Percentiles rank a stretch among this genome's conserved stretches.
Evolutionary conservation across 768 basidiomycete species (phyloP).

Genomic region (Pisolithus marmoratus): DNA sequence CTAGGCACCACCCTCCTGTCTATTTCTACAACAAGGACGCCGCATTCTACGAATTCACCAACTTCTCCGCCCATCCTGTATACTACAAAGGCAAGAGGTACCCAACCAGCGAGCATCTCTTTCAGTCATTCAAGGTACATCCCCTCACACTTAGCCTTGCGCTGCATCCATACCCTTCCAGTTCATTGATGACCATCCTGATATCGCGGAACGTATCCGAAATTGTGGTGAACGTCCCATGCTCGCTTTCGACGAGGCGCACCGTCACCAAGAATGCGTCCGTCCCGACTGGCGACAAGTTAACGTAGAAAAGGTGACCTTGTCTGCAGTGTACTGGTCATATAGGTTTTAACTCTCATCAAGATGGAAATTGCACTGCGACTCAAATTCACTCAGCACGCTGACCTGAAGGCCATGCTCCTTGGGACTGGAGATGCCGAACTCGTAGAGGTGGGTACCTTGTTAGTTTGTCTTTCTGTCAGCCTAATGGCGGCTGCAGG

Average conservation of each 20-base stretch:
- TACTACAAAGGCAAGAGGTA: slow-evolving; percentile 57
- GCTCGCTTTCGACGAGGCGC: slow-evolving; percentile 62
- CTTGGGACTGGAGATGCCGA: slow-evolving; percentile 61
- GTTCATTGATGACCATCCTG: slow-evolving; percentile 57
- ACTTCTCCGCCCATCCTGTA: slow-evolving; percentile 65
- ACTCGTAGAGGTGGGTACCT: slow-evolving; percentile 55
- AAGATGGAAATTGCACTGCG: slow-evolving; percentile 65
- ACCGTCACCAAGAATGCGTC: slow-evolving; percentile 55
- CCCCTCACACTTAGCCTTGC: background rate
- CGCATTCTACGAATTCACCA: slow-evolving; percentile 68
- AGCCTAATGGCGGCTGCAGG: slow-evolving; percentile 30
- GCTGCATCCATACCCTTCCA: slow-evolving; percentile 18
- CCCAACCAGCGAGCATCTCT: slow-evolving; percentile 74
- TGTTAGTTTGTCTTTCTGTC: slow-evolving; percentile 4
- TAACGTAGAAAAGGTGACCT: slow-evolving; percentile 54
- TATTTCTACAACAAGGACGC: slow-evolving; percentile 61
- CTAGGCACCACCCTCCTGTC: slow-evolving; percentile 33
- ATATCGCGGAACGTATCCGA: slow-evolving; percentile 64
- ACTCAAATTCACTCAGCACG: slow-evolving; percentile 69
- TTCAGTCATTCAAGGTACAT: slow-evolving; percentile 65
- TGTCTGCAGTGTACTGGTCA: background rate
- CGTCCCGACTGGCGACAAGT: slow-evolving; percentile 64
- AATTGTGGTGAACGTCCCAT: slow-evolving; percentile 58
- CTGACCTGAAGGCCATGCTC: slow-evolving; percentile 50
- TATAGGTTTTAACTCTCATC: background rate